Base-by-base conservation (phyloP, 1,139 yeast genomes). In the Hemisphaericaspora subhashii region DNA sequence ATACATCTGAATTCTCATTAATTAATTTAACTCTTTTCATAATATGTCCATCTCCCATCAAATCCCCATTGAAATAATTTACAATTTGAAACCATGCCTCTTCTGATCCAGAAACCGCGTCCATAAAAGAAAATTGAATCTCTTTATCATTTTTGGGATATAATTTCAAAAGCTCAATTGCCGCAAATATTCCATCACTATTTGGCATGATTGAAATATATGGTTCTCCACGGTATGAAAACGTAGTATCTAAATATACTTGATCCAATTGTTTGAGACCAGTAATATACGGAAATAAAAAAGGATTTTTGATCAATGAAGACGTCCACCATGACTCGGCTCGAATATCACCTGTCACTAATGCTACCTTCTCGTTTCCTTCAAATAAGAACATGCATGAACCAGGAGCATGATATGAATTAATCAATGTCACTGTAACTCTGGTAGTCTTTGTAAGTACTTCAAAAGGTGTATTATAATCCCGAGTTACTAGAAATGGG, bases 321-420 rank as follows among this genome's bases (percentile, higher is more conserved):
- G 66, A 58, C 1, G 69, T 54, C 74, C 80, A 79, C 79, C 81
- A 76, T 0, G 50, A 35, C 48, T 81, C 86, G 1, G 83, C 83
- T 25, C 85, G 60, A 8, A 79, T 44, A 49, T 81, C 86, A 2
- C 86, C 87, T 0, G 86, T 80, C 14, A 70, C 60, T 4, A 81
- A 55, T 1, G 79, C 72, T 0, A 75, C 54, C 11, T 48, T 53
- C 1, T 35, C 31, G 0, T 40, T 33, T 3, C 62, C 54, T 46
- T 79, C 78, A 1, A 81, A 46, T 28, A 81, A 61, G 42, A 77
- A 72, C 82, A 81, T 77, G 4, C 68, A 64, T 3, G 84, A 68
- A 2, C 86, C 87, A 4, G 84, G 81, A 48, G 86, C 81, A 49
- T 81, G 87, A 48, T 80, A 72, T 0, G 80, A 63, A 7, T 68